Base-by-base conservation (phyloP, 371 early-diverging fungal species). In the Phascolomyces articulosus region DNA sequence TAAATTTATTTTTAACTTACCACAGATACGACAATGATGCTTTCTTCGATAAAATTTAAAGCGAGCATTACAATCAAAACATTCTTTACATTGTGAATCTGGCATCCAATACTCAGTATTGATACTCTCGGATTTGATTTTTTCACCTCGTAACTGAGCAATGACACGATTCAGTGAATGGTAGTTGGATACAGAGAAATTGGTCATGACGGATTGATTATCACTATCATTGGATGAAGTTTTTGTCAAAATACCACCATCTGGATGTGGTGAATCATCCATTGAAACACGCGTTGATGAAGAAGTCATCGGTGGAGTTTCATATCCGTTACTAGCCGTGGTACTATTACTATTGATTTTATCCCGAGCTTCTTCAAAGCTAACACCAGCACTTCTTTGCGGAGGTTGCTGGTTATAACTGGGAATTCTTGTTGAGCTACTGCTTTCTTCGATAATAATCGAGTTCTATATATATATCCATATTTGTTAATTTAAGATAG, bases 1-100 rank as follows among this genome's bases (percentile, higher is more conserved):
- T 11, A 34, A 9, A 44, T 18, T 4, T 18, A n/a, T 0, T n/a
- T 8, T 41, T 18, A 13, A 66, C 72, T 64, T 82, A 87, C 92
- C 93, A 76, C 95, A 95, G 28, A 91, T 87, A 23, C 95, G 86
- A 67, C 95, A 95, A 66, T 95, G 95, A 67, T 95, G 95, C 62
- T 86, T 90, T 55, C 95, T 74, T 41, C 92, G 80, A 60, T 91
- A 84, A 2, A 87, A 64, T n/a, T 86, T 87, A 71, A 95, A 95
- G 0, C 88, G 80, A 28, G 74, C 80, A 56, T 88, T 87, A 72
- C 95, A 95, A n/a, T 91, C 88, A 74, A 90, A 94, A 71, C 95
- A 95, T 68, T 91, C 91, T 66, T 90, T 90, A 59, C 88, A 88
- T 58, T 85, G 84, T 49, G 92, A 93, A 67, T 94, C 95, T 28